phyloP scores from a whole-genome alignment of 768 basidiomycete species.

The Brasilioporus rufonigricans region DNA sequence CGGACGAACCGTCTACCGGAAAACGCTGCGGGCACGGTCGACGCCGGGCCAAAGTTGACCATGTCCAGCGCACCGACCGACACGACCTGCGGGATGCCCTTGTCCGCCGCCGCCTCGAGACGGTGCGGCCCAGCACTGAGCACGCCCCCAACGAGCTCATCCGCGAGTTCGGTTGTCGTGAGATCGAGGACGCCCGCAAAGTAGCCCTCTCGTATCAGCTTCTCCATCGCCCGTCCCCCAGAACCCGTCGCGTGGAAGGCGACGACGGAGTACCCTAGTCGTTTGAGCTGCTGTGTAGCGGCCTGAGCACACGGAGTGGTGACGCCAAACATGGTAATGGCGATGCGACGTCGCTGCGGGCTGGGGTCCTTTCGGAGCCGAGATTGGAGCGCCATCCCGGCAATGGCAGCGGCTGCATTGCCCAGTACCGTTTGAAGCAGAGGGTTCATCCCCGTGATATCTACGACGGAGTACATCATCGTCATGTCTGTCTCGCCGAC shows the following conservation, averaged over 20 bases:
- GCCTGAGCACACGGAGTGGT: constrained; percentile 21
- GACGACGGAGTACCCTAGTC: constrained; percentile 24
- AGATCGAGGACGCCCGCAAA: constrained; percentile 30
- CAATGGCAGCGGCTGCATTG: constrained; percentile 30
- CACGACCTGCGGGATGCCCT: constrained; percentile 27
- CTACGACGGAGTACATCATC: constrained; percentile 34
- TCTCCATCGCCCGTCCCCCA: constrained; percentile 32
- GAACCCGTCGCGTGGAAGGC: constrained; percentile 29
- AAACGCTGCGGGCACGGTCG: constrained; percentile 25
- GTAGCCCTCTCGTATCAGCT: constrained; percentile 22
- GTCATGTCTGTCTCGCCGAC: constrained; percentile 33
- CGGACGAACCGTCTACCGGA: constrained; percentile 14
- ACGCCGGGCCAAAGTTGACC: constrained; percentile 32
- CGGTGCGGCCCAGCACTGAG: constrained; percentile 27
- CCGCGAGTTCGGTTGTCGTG: constrained; percentile 34
- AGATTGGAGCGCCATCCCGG: constrained; percentile 22
- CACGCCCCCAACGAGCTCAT: constrained; percentile 31
- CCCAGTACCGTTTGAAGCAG: constrained; percentile 20
- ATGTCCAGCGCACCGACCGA: constrained; percentile 34
- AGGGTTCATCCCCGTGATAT: constrained; percentile 29
- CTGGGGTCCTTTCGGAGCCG: neutral
- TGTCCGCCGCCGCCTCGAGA: constrained; percentile 25
- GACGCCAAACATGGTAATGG: constrained; percentile 30
- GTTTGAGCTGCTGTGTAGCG: constrained; percentile 23
- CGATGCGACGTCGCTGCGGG: constrained; percentile 7